Conservation (phyloP, 1,284 basidiomycete genomes). For the Ganoderma boninense region DNA sequence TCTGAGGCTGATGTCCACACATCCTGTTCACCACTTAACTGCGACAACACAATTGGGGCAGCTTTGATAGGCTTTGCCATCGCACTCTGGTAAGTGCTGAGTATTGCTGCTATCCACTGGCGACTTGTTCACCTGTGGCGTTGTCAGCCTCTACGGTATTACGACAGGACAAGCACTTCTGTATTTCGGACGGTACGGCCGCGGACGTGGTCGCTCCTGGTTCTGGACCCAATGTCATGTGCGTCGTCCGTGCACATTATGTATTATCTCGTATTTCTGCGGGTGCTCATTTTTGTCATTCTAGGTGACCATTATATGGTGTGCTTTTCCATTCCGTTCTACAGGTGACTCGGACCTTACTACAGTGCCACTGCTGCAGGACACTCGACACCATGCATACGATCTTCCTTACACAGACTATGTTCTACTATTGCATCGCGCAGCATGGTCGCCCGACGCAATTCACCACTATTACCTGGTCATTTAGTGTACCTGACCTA, state of each 20-base stretch:
- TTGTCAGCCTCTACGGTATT: constrained; percentile 22
- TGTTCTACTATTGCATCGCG: constrained; percentile 12
- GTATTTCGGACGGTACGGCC: constrained; percentile 14
- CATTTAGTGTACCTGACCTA: constrained; percentile 13
- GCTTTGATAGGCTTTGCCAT: constrained; percentile 19
- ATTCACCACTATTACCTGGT: constrained; percentile 9
- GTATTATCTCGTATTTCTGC: background rate
- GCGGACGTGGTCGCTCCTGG: background rate
- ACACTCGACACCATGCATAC: constrained; percentile 17
- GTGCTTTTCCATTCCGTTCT: background rate
- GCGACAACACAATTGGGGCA: constrained; percentile 23
- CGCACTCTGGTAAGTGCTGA: constrained; percentile 18
- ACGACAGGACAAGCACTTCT: constrained; percentile 20
- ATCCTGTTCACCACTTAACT: background rate
- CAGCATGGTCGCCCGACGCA: constrained; percentile 9
- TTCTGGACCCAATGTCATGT: constrained; percentile 9
- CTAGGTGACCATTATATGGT: constrained; percentile 25
- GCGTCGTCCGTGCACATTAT: background rate
- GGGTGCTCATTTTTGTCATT: background rate
- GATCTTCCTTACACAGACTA: background rate
- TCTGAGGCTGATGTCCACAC: background rate
- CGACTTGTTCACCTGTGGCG: background rate
- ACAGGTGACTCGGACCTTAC: background rate
- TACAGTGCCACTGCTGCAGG: constrained; percentile 1
- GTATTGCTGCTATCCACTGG: background rate